A percentile compares a stretch with the other conserved stretches of the same genome.
Evolutionary conservation across 345 rosid species (phyloP).

Genomic region (Bruguiera parviflora): DNA sequence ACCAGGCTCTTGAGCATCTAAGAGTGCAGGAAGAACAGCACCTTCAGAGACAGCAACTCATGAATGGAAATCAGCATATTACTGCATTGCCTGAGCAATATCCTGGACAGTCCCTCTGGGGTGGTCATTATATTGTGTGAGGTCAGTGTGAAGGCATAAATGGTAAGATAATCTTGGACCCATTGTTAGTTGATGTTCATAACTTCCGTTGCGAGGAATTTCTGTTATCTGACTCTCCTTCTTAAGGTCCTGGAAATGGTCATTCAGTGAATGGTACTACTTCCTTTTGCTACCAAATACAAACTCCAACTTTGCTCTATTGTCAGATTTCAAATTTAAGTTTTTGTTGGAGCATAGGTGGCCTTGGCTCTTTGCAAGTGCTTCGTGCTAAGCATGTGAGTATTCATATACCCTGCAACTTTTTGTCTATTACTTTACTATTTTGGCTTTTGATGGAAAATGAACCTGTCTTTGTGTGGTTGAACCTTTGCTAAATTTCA

Average conservation of each 20-base stretch:
- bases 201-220: neutral
- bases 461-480: too few species aligned
- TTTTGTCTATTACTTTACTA: neutral
- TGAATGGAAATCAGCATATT: conserved; percentile 54
- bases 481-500: too few species aligned
- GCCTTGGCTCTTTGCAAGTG: conserved; percentile 66
- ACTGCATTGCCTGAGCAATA: conserved; percentile 65
- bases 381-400: conserved; percentile 65
- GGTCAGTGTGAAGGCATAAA: conserved; percentile 39
- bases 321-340: conserved; percentile 43
- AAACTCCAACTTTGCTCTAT: conserved; percentile 59
- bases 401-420: conserved; percentile 1
- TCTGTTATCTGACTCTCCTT: conserved; percentile 3
- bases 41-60: conserved; percentile 47
- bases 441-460: too few species aligned
- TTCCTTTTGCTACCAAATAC: conserved; percentile 50
- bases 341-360: conserved; percentile 71
- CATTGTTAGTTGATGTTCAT: neutral
- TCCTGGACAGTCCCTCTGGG: conserved; percentile 79
- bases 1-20: conserved; percentile 40
- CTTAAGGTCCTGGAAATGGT: conserved; percentile 51
- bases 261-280: conserved; percentile 47
- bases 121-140: conserved; percentile 84
- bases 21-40: conserved; percentile 48
- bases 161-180: conserved; percentile 38